A percentile compares a stretch with the other conserved stretches of the same genome.
Conservation (phyloP, 1,139 yeast species). For the Citeromyces siamensis region DNA sequence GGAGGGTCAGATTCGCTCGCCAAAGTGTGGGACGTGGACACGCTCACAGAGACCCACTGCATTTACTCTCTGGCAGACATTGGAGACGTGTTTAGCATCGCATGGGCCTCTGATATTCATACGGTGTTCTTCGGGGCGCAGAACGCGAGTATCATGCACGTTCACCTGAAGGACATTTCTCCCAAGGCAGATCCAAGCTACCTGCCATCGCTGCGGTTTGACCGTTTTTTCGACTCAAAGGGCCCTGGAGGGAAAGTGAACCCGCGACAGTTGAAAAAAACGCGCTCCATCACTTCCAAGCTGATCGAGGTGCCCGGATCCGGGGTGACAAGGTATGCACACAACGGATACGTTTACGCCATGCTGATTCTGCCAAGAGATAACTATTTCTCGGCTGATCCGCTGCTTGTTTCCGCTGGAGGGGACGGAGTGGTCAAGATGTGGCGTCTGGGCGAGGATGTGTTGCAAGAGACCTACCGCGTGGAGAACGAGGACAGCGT, state of each 20-base stretch:
- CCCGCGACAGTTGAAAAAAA: slow-evolving; percentile 5
- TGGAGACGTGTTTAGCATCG: slow-evolving; percentile 84
- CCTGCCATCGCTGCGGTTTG: slow-evolving; percentile 73
- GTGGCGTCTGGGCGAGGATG: slow-evolving; percentile 37
- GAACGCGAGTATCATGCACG: slow-evolving; percentile 79
- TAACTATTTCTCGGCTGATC: slow-evolving; percentile 4
- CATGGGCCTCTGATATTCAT: slow-evolving; percentile 48
- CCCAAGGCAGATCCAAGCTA: slow-evolving; percentile 24
- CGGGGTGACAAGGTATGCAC: slow-evolving; percentile 72
- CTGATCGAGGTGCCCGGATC: slow-evolving; percentile 58
- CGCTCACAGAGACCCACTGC: slow-evolving; percentile 37
- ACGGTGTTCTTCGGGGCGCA: slow-evolving; percentile 83
- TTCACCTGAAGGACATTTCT: slow-evolving; percentile 22
- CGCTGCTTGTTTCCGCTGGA: slow-evolving; percentile 52
- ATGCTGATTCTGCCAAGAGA: slow-evolving; percentile 29
- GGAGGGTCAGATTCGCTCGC: slow-evolving; percentile 89
- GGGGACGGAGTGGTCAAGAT: slow-evolving; percentile 82
- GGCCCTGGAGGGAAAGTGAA: slow-evolving; percentile 64
- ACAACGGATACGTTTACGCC: slow-evolving; percentile 79
- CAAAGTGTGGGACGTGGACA: slow-evolving; percentile 62
- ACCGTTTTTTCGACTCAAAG: slow-evolving; percentile 79
- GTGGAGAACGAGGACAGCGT: slow-evolving; percentile 62
- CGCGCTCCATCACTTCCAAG: slow-evolving; percentile 7
- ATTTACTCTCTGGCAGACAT: slow-evolving; percentile 78
- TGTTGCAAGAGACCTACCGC: slow-evolving; percentile 19